phyloP scores from a whole-genome alignment of 495 filamentous ascomycete species.

The Venustampulla echinocandica region DNA sequence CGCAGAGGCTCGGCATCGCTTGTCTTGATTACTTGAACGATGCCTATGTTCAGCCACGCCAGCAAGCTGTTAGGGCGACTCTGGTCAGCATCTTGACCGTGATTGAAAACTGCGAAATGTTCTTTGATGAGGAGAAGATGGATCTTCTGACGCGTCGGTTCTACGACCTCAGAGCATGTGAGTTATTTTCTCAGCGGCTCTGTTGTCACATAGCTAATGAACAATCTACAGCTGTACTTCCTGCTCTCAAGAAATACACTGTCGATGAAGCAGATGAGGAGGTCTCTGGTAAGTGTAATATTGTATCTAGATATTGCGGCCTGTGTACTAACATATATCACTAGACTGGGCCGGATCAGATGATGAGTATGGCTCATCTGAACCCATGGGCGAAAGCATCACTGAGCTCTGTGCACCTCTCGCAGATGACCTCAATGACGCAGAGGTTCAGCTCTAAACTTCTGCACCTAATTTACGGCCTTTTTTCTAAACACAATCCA shows the following conservation, averaged over 20 bases:
- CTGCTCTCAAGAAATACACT: constrained; percentile 30
- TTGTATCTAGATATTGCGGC: background rate
- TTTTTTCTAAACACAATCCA: no score
- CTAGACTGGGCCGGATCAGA: constrained; percentile 29
- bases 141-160: constrained; percentile 30
- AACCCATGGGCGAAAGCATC: constrained; percentile 19
- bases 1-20: constrained; percentile 31
- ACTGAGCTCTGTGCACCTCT: constrained; percentile 7
- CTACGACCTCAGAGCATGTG: constrained; percentile 32
- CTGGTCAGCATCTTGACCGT: constrained; percentile 33
- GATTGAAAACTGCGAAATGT: constrained; percentile 31
- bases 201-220: constrained; percentile 8
- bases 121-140: constrained; percentile 29
- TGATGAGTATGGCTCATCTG: constrained; percentile 27
- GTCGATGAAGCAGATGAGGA: constrained; percentile 49
- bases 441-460: background rate
- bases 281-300: constrained; percentile 40
- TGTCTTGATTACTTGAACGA: constrained; percentile 42
- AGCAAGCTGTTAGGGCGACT: constrained; percentile 33
- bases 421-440: constrained; percentile 6
- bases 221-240: constrained; percentile 29
- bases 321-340: constrained; percentile 3
- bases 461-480: no score
- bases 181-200: constrained; percentile 21
- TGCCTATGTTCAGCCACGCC: constrained; percentile 30